These are phyloP conservation scores for Yamadazyma buinensis DNA, from an alignment of 1,139 yeast genomes.

Conservation along the genomic window DNA sequence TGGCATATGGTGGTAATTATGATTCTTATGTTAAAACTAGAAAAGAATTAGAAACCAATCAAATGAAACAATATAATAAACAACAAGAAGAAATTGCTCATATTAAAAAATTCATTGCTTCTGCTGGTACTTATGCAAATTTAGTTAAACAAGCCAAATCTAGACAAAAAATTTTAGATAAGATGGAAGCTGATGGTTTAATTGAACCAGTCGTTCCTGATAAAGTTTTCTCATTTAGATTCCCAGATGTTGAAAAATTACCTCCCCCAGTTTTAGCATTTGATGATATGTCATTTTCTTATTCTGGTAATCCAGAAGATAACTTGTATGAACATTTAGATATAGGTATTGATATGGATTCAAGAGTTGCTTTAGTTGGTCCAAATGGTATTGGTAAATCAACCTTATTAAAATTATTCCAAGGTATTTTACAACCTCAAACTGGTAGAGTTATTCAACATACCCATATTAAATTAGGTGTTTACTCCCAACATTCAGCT, in stretches of 20 bases:
- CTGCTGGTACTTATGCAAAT: slow-evolving; percentile 99
- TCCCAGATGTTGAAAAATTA: slow-evolving; percentile 93
- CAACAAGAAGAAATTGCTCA: slow-evolving; percentile 99
- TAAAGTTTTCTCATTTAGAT: slow-evolving; percentile 87
- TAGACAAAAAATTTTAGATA: slow-evolving; percentile 97
- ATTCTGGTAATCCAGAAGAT: slow-evolving; percentile 83
- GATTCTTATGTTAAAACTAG: slow-evolving; percentile 95
- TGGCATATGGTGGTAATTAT: slow-evolving; percentile 95
- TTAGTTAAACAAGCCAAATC: slow-evolving; percentile 98
- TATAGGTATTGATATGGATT: slow-evolving; percentile 99
- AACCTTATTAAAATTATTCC: slow-evolving; percentile 91
- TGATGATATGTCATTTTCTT: slow-evolving; percentile 90
- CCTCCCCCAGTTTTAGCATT: slow-evolving; percentile 99
- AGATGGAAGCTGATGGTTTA: slow-evolving; percentile 99
- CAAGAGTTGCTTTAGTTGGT: slow-evolving; percentile 96
- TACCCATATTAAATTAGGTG: slow-evolving; percentile 97
- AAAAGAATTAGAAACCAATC: slow-evolving; percentile 90
- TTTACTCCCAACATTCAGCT: slow-evolving; percentile 97
- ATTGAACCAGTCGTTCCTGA: slow-evolving; percentile 91
- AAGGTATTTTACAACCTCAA: slow-evolving; percentile 88
- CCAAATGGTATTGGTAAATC: slow-evolving; percentile 99
- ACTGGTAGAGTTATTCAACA: slow-evolving; percentile 95
- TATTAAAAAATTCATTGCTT: slow-evolving; percentile 97
- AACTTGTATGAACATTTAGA: slow-evolving; percentile 86
- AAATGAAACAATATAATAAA: slow-evolving; percentile 94